Conservation (phyloP, 352 stramenopile genomes). For the Pythium scleroteichum region DNA sequence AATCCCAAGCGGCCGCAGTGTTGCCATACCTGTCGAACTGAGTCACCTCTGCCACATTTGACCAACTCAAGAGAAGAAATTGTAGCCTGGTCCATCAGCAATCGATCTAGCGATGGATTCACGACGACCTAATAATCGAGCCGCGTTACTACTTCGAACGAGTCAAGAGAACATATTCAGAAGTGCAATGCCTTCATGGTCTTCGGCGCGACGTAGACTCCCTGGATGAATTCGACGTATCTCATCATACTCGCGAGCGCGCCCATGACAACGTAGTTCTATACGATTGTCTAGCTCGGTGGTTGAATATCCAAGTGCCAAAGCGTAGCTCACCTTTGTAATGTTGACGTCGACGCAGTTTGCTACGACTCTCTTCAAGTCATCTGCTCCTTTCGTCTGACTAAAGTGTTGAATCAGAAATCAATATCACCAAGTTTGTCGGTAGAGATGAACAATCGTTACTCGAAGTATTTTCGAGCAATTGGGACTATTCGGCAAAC, state of each 20-base stretch:
- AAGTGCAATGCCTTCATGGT: conserved; percentile 87
- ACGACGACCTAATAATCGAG: conserved; percentile 76
- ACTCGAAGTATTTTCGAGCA: conserved; percentile 83
- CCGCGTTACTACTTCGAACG: too few relatives aligned
- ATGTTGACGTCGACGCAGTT: conserved; percentile 87
- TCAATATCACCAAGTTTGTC: neutral
- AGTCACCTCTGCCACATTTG: conserved; percentile 54
- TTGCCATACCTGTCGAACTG: conserved; percentile 47
- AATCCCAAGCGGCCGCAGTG: neutral
- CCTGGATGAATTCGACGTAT: conserved; percentile 88
- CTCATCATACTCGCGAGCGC: conserved; percentile 80
- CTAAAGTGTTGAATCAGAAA: conserved; percentile 27
- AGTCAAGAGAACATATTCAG: too few relatives aligned
- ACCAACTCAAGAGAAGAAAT: conserved; percentile 74
- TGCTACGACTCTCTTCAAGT: conserved; percentile 79
- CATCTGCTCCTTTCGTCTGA: conserved; percentile 82
- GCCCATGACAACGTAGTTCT: conserved; percentile 88
- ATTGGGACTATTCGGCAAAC: conserved; percentile 68
- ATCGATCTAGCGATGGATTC: conserved; percentile 66
- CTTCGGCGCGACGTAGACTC: conserved; percentile 79
- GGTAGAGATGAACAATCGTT: too few relatives aligned
- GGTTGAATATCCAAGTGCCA: too few relatives aligned
- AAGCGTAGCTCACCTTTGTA: conserved; percentile 53
- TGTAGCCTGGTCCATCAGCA: conserved; percentile 86
- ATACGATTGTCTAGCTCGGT: neutral